Percentiles rank a stretch among this genome's conserved stretches.
phyloP scores from a whole-genome alignment of 208 protist genomes.

The Crithidia fasciculata region DNA sequence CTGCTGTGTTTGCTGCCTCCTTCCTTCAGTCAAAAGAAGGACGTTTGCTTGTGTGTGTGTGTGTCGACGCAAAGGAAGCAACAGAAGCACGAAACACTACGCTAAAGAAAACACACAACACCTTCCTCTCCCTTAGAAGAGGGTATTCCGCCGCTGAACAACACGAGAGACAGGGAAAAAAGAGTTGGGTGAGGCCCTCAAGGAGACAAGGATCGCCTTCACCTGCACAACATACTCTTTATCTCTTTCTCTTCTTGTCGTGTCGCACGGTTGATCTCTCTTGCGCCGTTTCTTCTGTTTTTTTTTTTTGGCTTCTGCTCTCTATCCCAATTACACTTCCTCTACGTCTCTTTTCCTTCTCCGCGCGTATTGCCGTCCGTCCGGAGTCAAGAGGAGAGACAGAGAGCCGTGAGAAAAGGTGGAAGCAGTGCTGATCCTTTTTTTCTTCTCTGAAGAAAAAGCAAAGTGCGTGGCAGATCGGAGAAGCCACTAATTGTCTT shows the following conservation, averaged over 20 bases:
- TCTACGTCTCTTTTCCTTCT: background rate
- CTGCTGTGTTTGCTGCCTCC: too few relatives aligned
- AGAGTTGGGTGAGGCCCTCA: too few relatives aligned
- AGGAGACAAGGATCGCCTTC: too few relatives aligned
- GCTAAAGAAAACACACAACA: too few relatives aligned
- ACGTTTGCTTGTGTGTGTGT: too few relatives aligned
- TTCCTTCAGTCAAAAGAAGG: too few relatives aligned
- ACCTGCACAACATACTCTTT: background rate
- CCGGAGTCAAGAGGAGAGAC: slow-evolving; percentile 13
- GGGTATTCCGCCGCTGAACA: too few relatives aligned
- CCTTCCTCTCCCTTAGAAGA: too few relatives aligned
- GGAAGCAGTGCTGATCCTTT: background rate
- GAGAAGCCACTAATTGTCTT: background rate
- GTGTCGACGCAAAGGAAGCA: too few relatives aligned
- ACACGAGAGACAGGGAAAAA: too few relatives aligned
- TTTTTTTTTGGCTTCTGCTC: slow-evolving; percentile 18
- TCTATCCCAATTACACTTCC: background rate
- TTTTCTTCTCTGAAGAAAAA: background rate
- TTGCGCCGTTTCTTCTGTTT: background rate
- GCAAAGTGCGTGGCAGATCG: background rate
- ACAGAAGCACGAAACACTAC: too few relatives aligned
- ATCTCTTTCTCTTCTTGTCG: background rate
- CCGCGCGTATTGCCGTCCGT: slow-evolving; percentile 46
- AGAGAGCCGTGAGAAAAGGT: background rate
- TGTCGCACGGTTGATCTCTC: too few relatives aligned